These are phyloP conservation scores for Neurospora sp. DNA, from an alignment of 495 filamentous ascomycete species.

Conservation along the genomic window DNA sequence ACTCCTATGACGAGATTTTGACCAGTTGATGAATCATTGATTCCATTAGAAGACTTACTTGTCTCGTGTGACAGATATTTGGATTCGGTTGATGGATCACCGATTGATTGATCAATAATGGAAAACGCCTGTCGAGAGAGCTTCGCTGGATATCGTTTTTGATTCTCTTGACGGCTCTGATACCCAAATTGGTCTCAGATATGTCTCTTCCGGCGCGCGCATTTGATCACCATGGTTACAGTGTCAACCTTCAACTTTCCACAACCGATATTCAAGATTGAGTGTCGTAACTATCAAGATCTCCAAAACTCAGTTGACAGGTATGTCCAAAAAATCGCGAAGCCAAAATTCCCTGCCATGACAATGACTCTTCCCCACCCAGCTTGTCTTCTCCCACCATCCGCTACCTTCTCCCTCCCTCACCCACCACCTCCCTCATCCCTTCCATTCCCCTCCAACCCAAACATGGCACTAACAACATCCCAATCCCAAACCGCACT, in stretches of 20 bases:
- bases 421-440: neutral
- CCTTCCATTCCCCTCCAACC: conserved; percentile 17
- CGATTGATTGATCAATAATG: too few relatives aligned
- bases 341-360: neutral
- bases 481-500: conserved; percentile 44
- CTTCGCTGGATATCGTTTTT: too few relatives aligned
- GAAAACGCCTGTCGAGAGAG: too few relatives aligned
- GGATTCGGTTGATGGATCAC: too few relatives aligned
- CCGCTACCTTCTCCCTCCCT: neutral
- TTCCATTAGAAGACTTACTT: too few relatives aligned
- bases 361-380: neutral
- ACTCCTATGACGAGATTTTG: neutral
- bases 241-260: neutral
- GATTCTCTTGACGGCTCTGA: too few relatives aligned
- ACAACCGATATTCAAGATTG: neutral
- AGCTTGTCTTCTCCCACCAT: neutral
- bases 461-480: conserved; percentile 35
- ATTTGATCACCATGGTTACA: neutral
- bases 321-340: neutral
- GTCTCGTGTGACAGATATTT: too few relatives aligned
- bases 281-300: neutral
- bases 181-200: too few relatives aligned
- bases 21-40: neutral
- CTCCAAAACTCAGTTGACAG: neutral
- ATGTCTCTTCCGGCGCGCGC: neutral